These are phyloP conservation scores for Ophiostoma himal-ulmi DNA, from an alignment of 2,329 filamentous ascomycete species.

Conservation along the genomic window DNA sequence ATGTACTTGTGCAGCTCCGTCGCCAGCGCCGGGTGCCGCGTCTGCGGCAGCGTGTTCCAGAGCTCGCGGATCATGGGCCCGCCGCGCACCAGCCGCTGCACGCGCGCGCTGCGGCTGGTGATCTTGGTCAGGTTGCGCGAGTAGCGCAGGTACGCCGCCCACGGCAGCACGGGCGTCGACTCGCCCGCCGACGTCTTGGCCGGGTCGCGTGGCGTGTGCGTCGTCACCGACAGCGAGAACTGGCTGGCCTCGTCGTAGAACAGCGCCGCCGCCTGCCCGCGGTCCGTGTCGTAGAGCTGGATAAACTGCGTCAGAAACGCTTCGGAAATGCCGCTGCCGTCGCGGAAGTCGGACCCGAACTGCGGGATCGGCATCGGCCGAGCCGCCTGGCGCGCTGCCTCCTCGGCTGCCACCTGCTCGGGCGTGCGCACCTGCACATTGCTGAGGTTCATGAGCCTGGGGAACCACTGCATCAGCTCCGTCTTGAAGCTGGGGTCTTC, in stretches of 20 bases:
- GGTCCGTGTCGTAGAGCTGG: constrained; percentile 64
- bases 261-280: constrained; percentile 53
- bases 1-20: constrained; percentile 67
- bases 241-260: constrained; percentile 72
- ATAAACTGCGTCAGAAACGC: constrained; percentile 72
- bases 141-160: constrained; percentile 68
- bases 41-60: constrained; percentile 66
- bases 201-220: constrained; percentile 43
- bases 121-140: constrained; percentile 74
- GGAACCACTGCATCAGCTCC: constrained; percentile 76
- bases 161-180: constrained; percentile 45
- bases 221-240: constrained; percentile 72
- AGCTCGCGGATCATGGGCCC: constrained; percentile 57
- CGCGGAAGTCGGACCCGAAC: constrained; percentile 63
- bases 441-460: constrained; percentile 71
- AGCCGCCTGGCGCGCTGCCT: constrained; percentile 45
- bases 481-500: constrained; percentile 55
- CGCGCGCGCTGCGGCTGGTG: constrained; percentile 47
- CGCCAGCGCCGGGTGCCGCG: constrained; percentile 66
- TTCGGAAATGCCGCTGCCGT: constrained; percentile 68
- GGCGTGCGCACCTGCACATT: constrained; percentile 65
- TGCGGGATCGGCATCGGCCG: constrained; percentile 50
- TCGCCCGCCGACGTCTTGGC: constrained; percentile 30
- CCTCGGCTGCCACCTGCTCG: constrained; percentile 57
- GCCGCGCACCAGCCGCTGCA: constrained; percentile 62